Base-by-base conservation (phyloP, 1,284 basidiomycete species). In the Naganishia sp. region DNA sequence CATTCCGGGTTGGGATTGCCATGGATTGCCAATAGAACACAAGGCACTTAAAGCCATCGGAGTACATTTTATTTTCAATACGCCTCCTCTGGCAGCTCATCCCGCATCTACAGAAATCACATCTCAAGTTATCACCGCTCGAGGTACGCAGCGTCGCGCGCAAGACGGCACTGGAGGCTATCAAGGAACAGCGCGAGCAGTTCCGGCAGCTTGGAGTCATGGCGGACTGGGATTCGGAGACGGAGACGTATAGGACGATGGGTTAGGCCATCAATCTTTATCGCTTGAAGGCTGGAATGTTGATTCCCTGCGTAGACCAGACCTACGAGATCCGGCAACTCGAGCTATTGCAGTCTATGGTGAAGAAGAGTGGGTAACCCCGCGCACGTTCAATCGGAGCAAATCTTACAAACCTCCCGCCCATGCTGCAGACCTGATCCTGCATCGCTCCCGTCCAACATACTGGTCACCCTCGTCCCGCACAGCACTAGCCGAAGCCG, bases 1-100 rank as follows among this genome's bases (percentile, higher is more conserved):
- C 79, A 80, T 90, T 45, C 95, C 96, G 33, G 96, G 96, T 5
- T 99, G 94, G 93, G 96, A 99, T 76, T 99, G 95, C 75, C 96
- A 99, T 75, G 96, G 96, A 2, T 85, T 99, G 18, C 96, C 96
- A 0, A 97, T 99, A 70, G 94, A 96, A 78, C 90, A 92, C 73
- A 96, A 95, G 76, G 90, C 93, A 0, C 81, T 97, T 39, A 83
- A 88, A 69, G 85, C 87, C 55, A 82, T 91, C n/a, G 84, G 85
- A 66, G 90, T 88, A 75, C 67, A 85, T 76, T 5, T 57, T 23
- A 43, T 25, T 25, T 53, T 42, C 48, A 44, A 33, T 36, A 42
- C 15, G 44, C 15, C 33, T 33, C 15, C 3, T 49, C 36, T 52
- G 48, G 11, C 67, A 42, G 57, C 45, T 46, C 1, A 15, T 66